phyloP scores from a whole-genome alignment of 2,329 filamentous ascomycete species.

The Aschersonia sp. region DNA sequence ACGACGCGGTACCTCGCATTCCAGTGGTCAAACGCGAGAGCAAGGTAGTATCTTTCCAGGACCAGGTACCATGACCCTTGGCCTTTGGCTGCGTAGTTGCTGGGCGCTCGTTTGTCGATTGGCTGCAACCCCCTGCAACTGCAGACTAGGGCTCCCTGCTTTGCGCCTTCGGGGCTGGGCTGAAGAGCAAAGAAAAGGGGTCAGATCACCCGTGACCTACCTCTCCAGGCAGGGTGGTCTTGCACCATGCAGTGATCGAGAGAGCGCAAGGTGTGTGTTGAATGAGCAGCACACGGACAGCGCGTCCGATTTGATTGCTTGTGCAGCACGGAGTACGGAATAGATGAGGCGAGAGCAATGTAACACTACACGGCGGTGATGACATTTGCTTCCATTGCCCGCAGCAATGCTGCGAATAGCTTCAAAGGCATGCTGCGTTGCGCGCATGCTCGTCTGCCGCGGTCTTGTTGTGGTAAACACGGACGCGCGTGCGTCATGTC shows the following conservation, averaged over 20 bases:
- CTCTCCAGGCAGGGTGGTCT: neutral
- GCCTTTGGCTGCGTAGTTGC: neutral
- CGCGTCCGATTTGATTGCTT: neutral
- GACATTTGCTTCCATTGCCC: neutral
- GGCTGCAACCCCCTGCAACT: neutral
- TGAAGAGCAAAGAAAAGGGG: neutral
- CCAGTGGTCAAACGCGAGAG: neutral
- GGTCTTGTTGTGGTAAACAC: neutral
- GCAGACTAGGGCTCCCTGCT: neutral
- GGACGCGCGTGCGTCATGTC: neutral
- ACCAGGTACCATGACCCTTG: neutral
- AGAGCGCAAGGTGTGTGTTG: neutral
- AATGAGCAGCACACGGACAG: neutral
- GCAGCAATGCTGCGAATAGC: neutral
- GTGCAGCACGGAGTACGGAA: no score
- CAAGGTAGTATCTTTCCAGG: neutral
- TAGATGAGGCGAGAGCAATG: neutral
- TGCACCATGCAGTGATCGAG: neutral
- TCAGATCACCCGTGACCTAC: neutral
- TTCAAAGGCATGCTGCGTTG: neutral
- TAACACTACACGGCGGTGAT: neutral
- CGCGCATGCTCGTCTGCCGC: neutral
- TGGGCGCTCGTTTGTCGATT: neutral
- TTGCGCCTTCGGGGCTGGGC: neutral
- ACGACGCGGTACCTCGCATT: slow-evolving; percentile 4